phyloP scores from a whole-genome alignment of 2,329 filamentous ascomycete genomes.

The Monilinia polystroma region DNA sequence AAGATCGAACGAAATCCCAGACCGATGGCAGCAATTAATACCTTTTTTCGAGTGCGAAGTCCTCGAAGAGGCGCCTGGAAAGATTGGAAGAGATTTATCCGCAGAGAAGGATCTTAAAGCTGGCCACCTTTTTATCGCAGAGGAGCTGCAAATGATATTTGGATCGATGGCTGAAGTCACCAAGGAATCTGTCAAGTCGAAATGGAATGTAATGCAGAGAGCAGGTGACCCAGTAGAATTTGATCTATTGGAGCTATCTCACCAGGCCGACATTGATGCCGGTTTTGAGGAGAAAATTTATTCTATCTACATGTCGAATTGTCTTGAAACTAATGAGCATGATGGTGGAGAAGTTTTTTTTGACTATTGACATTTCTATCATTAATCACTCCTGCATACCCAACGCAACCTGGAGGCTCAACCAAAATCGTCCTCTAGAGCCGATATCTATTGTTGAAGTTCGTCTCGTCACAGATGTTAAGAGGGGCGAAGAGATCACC shows the following conservation, averaged over 20 bases:
- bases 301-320: neutral
- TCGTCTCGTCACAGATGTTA: neutral
- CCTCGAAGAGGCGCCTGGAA: neutral
- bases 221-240: neutral
- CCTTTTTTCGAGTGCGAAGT: neutral
- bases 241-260: neutral
- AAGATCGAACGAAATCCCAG: neutral
- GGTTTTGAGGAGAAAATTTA: neutral
- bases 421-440: neutral
- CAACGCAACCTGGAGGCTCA: neutral
- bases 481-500: neutral
- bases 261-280: neutral
- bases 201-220: neutral
- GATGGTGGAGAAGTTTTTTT: neutral
- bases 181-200: neutral
- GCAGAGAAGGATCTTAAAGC: neutral
- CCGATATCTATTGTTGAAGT: neutral
- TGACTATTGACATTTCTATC: neutral
- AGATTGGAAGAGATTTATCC: neutral
- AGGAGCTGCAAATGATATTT: neutral
- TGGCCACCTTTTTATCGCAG: neutral
- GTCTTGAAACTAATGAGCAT: too few species aligned
- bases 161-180: neutral
- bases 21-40: neutral
- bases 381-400: neutral